These are phyloP conservation scores for Pseudozyma thailandica DNA, from an alignment of 1,284 basidiomycete species.

Conservation along the genomic window DNA sequence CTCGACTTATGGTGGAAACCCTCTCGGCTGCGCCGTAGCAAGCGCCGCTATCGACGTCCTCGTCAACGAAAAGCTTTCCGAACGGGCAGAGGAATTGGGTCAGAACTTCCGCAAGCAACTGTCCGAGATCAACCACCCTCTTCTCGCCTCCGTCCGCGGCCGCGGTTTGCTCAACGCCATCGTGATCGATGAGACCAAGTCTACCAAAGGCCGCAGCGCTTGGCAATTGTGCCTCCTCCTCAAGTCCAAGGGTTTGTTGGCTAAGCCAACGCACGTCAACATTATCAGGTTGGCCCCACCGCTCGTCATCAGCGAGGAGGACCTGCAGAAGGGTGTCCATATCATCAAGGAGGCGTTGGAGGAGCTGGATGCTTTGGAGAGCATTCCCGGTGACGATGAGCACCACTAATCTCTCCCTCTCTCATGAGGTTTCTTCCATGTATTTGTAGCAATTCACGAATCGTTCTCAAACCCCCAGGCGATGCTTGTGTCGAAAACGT, in stretches of 20 bases:
- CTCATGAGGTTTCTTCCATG: no score
- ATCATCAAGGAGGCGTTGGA: conserved; percentile 81
- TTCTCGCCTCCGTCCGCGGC: conserved; percentile 79
- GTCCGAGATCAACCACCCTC: conserved; percentile 71
- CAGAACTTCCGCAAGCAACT: conserved; percentile 75
- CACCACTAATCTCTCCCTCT: not conserved
- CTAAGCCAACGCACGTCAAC: conserved; percentile 95
- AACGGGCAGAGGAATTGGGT: conserved; percentile 82
- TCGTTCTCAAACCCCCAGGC: no score
- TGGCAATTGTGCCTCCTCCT: conserved; percentile 96
- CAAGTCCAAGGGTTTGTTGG: conserved; percentile 88
- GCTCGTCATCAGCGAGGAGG: conserved; percentile 87
- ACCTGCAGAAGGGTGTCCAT: conserved; percentile 79
- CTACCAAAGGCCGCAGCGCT: conserved; percentile 80
- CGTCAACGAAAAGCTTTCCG: conserved; percentile 83
- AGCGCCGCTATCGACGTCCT: conserved; percentile 90
- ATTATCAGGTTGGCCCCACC: conserved; percentile 97
- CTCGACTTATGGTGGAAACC: conserved; percentile 85
- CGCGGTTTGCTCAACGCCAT: conserved; percentile 91
- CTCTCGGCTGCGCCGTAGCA: conserved; percentile 92
- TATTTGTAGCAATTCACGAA: no score
- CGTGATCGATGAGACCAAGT: conserved; percentile 87
- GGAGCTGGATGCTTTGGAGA: conserved; percentile 76
- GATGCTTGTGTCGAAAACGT: no score
- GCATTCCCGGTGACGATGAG: conserved; percentile 59